Conservation (phyloP, 2,329 filamentous ascomycete genomes). For the Colletotrichum cuscutae region DNA sequence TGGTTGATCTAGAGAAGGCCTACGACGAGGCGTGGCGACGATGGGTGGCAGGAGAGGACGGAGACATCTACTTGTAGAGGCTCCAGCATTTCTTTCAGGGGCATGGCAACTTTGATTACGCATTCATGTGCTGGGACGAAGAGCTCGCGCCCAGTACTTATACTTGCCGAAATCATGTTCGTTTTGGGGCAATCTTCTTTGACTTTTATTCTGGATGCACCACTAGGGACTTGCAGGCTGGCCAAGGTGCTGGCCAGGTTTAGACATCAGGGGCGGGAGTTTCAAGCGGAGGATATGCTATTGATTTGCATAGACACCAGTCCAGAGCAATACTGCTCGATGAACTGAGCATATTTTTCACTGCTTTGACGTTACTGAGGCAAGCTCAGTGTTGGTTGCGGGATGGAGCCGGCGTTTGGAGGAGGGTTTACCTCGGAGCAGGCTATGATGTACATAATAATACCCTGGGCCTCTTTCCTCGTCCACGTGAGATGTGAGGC, state of each 20-base stretch:
- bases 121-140: not conserved
- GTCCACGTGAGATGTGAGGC: constrained; percentile 32
- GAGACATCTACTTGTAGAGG: constrained; percentile 83
- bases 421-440: not conserved
- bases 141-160: not conserved
- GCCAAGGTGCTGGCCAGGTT: not conserved
- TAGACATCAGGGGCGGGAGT: constrained; percentile 1
- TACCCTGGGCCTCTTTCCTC: constrained; percentile 35
- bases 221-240: not conserved
- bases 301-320: not conserved
- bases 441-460: constrained; percentile 26
- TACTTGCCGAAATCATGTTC: not conserved
- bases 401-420: constrained; percentile 11
- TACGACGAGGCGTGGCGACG: constrained; percentile 89
- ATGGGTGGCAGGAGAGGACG: constrained; percentile 88
- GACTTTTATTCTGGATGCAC: not conserved
- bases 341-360: constrained; percentile 1
- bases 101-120: not conserved
- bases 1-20: constrained; percentile 85
- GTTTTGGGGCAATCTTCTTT: not conserved
- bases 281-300: not conserved
- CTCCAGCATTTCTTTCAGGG: not conserved
- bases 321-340: not conserved
- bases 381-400: not conserved
- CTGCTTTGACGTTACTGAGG: constrained; percentile 3